phyloP scores from a whole-genome alignment of 2,329 filamentous ascomycete species.

The Sporothrix globosa region DNA sequence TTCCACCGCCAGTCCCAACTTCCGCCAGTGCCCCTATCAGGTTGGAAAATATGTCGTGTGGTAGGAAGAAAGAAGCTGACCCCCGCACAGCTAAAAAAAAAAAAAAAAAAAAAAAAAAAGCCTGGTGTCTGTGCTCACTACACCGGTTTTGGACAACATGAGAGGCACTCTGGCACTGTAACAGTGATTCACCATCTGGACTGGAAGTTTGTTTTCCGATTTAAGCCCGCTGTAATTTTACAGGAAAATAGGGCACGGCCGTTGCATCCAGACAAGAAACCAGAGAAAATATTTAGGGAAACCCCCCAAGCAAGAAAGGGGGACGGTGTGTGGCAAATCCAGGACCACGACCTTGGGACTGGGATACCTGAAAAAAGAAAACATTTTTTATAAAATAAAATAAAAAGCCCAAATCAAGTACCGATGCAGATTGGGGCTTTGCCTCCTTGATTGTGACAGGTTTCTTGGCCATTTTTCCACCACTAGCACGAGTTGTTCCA shows the following conservation, averaged over 20 bases:
- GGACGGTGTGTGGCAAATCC: slow-evolving; percentile 19
- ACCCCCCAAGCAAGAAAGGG: slow-evolving; percentile 23
- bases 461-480: no score
- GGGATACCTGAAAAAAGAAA: neutral
- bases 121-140: slow-evolving; percentile 1
- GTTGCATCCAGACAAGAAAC: neutral
- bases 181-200: neutral
- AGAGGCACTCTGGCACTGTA: neutral
- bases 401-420: neutral
- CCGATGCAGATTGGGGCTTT: neutral
- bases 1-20: slow-evolving; percentile 10
- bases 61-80: neutral
- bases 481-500: no score
- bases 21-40: neutral
- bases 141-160: slow-evolving; percentile 6
- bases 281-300: neutral
- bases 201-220: no score
- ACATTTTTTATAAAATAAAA: neutral
- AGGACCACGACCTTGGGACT: slow-evolving; percentile 28
- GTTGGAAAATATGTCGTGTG: neutral
- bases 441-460: neutral
- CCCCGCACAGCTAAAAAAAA: slow-evolving; percentile 12
- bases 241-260: neutral
- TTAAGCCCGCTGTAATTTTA: neutral
- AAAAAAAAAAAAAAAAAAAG: neutral